Evolutionary conservation across 202 grass and related monocot species (phyloP).

Genomic region (Schoenoplectus triqueter): DNA sequence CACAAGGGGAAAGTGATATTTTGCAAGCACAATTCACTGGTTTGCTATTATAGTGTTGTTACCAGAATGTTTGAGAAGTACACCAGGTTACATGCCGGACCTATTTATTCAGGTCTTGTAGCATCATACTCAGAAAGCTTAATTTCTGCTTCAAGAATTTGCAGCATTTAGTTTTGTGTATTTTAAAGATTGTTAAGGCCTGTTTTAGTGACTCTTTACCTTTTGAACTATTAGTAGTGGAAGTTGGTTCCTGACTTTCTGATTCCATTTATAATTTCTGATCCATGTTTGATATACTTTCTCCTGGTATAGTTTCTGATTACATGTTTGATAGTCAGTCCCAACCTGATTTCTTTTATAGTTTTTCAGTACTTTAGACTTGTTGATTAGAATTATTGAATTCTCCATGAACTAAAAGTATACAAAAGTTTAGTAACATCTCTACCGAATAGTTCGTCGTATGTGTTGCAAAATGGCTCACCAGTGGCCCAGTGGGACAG

Average conservation of each 20-base stretch:
- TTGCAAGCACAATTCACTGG: neutral
- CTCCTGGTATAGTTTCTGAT: neutral
- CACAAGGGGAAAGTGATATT: neutral
- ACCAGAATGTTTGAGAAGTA: neutral
- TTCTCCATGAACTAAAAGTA: neutral
- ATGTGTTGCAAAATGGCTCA: neutral
- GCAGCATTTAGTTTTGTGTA: neutral
- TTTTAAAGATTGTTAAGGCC: neutral
- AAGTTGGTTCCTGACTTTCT: neutral
- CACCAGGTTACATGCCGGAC: neutral
- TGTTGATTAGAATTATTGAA: neutral
- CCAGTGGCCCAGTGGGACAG: neutral
- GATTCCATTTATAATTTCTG: neutral
- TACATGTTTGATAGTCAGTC: neutral
- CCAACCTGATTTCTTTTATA: neutral
- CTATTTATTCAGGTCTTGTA: neutral
- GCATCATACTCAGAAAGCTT: neutral
- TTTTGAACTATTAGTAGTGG: neutral
- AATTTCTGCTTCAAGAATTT: slow-evolving; percentile 3
- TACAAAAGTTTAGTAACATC: too few relatives aligned
- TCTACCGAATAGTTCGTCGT: too few relatives aligned
- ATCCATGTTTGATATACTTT: too few relatives aligned
- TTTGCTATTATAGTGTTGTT: neutral
- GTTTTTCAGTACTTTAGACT: neutral
- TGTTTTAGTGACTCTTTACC: neutral